Base-by-base conservation (phyloP, 208 protist genomes). In the Acanthamoeba lenticulata region DNA sequence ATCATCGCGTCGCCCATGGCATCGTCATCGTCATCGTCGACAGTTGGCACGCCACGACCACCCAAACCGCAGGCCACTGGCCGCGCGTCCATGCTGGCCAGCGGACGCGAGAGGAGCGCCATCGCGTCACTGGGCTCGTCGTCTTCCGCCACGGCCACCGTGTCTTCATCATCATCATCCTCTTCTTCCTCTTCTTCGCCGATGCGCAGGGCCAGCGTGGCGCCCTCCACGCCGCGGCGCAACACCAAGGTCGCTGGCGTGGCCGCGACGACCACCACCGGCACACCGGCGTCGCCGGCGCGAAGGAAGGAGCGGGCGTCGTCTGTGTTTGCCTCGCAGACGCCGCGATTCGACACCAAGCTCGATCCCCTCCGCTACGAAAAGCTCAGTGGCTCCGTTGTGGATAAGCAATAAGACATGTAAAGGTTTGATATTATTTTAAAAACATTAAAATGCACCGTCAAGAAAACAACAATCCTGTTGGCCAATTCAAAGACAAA, bases 281-380 rank as follows among this genome's bases (percentile, higher is more conserved):
- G 44, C 74, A 29, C 38, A 1, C 32, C 74, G 5, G 21, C 44
- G 9, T 17, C 74, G 17, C 38, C 74, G 5, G 21, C 74, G n/a
- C 74, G 44, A 57, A 47, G 74, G 45, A 36, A 29, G 7, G 74
- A 85, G 74, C 74, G 74, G 3, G 42, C 74, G 21, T 85, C 74
- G 45, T 47, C 32, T 1, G 74, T 55, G 1, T 85, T 85, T 55
- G 77, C 44, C 21, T 86, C 77, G 6, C 27, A n/a, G 29, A 86
- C 77, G 38, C 77, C 77, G 24, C 77, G 77, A 27, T 86, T 86
- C 77, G 77, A 86, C 44, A 86, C 77, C 21, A 86, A 86, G 77
- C n/a, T 86, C 34, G 77, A 86, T 40, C 77, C 77, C 11, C 77
- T 86, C 11, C 77, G 77, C n/a, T 86, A 86, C 44, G 77, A 86